Base-by-base conservation (phyloP, 257 asterid genomes). In the Phtheirospermum japonicum region DNA sequence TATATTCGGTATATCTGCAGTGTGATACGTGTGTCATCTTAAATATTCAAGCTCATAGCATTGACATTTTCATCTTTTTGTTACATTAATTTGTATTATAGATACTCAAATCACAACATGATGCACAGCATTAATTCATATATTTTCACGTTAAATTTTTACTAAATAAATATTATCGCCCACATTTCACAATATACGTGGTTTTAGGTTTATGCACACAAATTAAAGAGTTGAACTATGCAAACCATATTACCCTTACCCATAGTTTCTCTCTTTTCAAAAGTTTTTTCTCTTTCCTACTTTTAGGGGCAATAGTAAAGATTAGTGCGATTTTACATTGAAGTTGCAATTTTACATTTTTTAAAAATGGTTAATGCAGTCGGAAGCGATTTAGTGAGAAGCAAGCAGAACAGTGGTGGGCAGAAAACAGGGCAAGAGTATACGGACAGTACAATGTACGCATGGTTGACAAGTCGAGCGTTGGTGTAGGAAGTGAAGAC, bases 351-450 rank as follows among this genome's bases (percentile, higher is more conserved):
- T 70, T 19, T 64, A 48, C n/a, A 23, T 55, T 16, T 57, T 59
- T 43, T 57, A 5, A 59, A 54, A 71, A 70, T 73, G 74, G 26
- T 67, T 53, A 62, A 75, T 85, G 89, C 96, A 92, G 99, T 52
- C 97, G 99, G 67, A 92, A 92, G 76, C 72, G 89, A 33, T 86
- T 86, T 70, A 86, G 92, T 34, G 95, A 86, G 79, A 84, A 86
- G 78, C 95, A 86, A 67, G 95, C 95, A 9, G 91, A 80, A 64
- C 79, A 80, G 69, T 83, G 95, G 95, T 86, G 95, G 95, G 88
- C 91, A 30, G 95, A 83, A 78, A 83, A 83, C 73, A 82, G 84
- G 65, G 80, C 78, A 56, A 78, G 86, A 80, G 89, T 85, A 53
- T 80, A 82, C 45, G 82, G 78, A 68, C 83, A 61, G 59, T 83